A percentile compares a stretch with the other conserved stretches of the same genome.
Evolutionary conservation across 176 grass and related monocot genomes (phyloP).

Genomic region (Phyllostachys edulis): DNA sequence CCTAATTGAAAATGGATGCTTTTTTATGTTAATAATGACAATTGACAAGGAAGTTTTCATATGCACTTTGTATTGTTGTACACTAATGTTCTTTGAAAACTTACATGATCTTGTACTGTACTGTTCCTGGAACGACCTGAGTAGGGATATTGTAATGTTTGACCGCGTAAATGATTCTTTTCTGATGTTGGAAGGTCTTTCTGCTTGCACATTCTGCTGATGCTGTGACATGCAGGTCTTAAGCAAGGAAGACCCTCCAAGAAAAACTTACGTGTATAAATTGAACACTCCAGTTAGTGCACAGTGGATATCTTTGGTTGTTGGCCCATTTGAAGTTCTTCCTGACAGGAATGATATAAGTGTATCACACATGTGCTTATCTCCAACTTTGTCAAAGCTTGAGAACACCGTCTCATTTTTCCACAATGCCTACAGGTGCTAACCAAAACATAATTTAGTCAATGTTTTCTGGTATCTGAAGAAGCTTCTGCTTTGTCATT

Average conservation of each 20-base stretch:
- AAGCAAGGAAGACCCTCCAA: conserved; percentile 85
- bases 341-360: conserved; percentile 64
- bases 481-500: conserved; percentile 27
- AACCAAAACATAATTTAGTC: background rate
- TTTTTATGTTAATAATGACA: conserved; percentile 14
- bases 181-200: conserved; percentile 24
- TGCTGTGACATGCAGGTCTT: conserved; percentile 63
- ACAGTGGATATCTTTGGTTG: conserved; percentile 90
- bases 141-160: background rate
- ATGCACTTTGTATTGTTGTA: conserved; percentile 6
- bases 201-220: conserved; percentile 21
- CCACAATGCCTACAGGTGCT: conserved; percentile 83
- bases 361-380: conserved; percentile 83
- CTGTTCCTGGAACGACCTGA: conserved; percentile 6
- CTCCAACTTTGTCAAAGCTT: conserved; percentile 70
- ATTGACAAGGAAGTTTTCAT: conserved; percentile 4
- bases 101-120: background rate
- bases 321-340: conserved; percentile 91
- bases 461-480: conserved; percentile 6
- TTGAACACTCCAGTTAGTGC: conserved; percentile 85
- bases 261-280: conserved; percentile 94
- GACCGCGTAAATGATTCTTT: background rate
- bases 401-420: conserved; percentile 87
- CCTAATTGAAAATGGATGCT: background rate
- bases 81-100: background rate